Percentiles rank a stretch among this genome's conserved stretches.
Evolutionary conservation across 176 grass and related monocot species (phyloP).

Genomic region (Neostapfia colusana): DNA sequence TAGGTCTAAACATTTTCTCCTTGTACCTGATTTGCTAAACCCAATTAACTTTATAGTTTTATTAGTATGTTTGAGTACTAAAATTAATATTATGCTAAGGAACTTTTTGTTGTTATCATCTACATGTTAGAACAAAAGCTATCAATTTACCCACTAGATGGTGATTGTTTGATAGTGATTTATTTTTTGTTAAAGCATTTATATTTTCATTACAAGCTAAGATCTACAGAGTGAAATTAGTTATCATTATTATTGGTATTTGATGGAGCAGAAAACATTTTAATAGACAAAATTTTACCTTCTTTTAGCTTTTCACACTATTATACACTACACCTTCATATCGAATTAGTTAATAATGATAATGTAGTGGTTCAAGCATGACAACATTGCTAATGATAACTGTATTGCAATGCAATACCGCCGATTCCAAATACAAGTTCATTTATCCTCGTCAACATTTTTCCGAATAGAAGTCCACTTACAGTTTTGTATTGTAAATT

Average conservation of each 20-base stretch:
- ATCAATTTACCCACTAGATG: neutral
- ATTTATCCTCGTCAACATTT: neutral
- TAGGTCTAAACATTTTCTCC: too few relatives aligned
- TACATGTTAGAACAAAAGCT: neutral
- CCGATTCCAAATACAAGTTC: neutral
- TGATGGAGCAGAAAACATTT: neutral
- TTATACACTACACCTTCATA: neutral
- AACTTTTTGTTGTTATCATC: neutral
- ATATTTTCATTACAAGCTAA: conserved; percentile 10
- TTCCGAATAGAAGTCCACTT: neutral
- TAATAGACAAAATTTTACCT: neutral
- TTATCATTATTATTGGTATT: neutral
- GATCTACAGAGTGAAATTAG: neutral
- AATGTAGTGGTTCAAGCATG: conserved; percentile 1
- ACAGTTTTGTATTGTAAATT: neutral
- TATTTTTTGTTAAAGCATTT: neutral
- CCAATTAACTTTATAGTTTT: conserved; percentile 19
- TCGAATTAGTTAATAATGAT: neutral
- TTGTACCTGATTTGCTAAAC: neutral
- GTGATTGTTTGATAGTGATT: conserved; percentile 1
- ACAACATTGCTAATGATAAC: neutral
- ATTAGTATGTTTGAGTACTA: neutral
- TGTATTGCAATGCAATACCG: neutral
- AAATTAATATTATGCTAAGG: neutral
- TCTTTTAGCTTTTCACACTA: neutral